Evolutionary conservation across 495 filamentous ascomycete species (phyloP), one percentile per base, ranked within the genome.

Genomic region (Amphirosellinia nigrospora): DNA sequence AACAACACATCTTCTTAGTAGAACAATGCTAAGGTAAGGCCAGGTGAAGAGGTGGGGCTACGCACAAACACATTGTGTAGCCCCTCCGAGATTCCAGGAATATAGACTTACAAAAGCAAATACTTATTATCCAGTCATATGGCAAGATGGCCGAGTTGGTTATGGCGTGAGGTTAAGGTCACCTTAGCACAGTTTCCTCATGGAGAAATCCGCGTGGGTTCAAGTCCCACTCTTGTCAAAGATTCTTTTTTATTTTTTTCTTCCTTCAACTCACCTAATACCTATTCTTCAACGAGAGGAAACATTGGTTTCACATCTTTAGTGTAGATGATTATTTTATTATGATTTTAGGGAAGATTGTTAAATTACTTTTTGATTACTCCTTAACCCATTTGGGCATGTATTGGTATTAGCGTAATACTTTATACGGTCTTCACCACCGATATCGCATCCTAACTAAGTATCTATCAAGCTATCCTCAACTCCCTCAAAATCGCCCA

Each of bases 71-170:
- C n/a, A n/a, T n/a, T n/a, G n/a, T n/a, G n/a, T n/a, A n/a, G n/a
- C n/a, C n/a, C n/a, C n/a, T n/a, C n/a, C n/a, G n/a, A n/a, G n/a
- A n/a, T n/a, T n/a, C n/a, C n/a, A n/a, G n/a, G n/a, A n/a, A n/a
- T n/a, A n/a, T n/a, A n/a, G n/a, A n/a, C n/a, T n/a, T n/a, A 21
- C 16, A 46, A 46, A 1, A 7, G 3, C n/a, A n/a, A n/a, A n/a
- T n/a, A n/a, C n/a, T n/a, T n/a, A n/a, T n/a, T n/a, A n/a, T n/a
- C n/a, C n/a, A n/a, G 26, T 52, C 23, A n/a, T 23, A 30, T 53
- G 78, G 79, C 74, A 77, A 79, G 79, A 79, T 80, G 79, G 79
- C 79, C 79, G 79, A 80, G 78, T 80, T 79, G 79, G 79, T 80
- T 76, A 81, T 80, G 79, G 79, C 76, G 78, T 75, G 71, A 81